Evolutionary conservation across 768 basidiomycete genomes (phyloP).

Genomic region (Tephrocybe sp.): DNA sequence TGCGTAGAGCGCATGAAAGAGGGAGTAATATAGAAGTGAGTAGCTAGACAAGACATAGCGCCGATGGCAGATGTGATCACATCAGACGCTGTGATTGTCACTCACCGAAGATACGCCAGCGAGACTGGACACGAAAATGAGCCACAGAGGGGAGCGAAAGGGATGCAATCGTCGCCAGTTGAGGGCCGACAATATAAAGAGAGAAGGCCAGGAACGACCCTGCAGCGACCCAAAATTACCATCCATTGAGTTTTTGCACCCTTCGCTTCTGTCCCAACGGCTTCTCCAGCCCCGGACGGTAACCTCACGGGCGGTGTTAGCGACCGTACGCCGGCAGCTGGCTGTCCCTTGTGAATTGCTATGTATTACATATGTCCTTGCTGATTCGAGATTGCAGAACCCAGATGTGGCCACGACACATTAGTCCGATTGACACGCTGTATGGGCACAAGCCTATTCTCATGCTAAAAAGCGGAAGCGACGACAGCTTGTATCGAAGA

Average conservation of each 20-base stretch:
- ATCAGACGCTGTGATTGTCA: slow-evolving; percentile 6
- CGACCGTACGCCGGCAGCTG: neutral
- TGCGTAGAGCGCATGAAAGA: neutral
- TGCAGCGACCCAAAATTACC: slow-evolving; percentile 3
- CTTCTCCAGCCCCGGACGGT: slow-evolving; percentile 12
- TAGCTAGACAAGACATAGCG: neutral
- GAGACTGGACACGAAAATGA: neutral
- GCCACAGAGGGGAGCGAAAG: neutral
- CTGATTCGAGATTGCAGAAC: neutral
- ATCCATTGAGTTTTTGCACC: slow-evolving; percentile 3
- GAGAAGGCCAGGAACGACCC: neutral
- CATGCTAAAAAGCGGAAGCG: too few species aligned
- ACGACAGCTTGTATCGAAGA: too few species aligned
- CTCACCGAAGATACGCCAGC: neutral
- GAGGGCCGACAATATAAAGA: neutral
- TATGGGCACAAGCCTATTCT: too few species aligned
- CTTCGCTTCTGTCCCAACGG: slow-evolving; percentile 2
- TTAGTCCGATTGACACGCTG: too few species aligned
- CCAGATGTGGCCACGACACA: too few species aligned
- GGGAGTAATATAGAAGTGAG: neutral
- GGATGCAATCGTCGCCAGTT: neutral
- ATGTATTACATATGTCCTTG: neutral
- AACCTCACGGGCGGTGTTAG: neutral
- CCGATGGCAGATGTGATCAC: slow-evolving; percentile 8
- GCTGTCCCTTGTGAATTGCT: neutral